phyloP scores from a whole-genome alignment of 1,284 basidiomycete species.

The Quambalaria eucalypti region DNA sequence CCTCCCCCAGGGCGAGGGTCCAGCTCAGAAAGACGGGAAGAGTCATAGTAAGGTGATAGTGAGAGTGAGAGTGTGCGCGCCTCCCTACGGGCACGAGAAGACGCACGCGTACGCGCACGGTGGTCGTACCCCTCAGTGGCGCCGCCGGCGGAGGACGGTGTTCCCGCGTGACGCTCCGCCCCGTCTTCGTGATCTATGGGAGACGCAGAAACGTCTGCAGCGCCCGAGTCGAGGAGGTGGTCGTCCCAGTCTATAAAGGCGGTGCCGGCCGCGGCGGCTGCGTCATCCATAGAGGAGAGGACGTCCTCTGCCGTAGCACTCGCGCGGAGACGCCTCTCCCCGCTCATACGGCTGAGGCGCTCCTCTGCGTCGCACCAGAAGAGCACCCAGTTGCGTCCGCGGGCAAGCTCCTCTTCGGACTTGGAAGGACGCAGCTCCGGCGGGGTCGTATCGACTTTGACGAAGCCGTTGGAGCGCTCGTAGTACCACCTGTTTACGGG shows the following conservation, averaged over 20 bases:
- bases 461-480: constrained; percentile 83
- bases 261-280: constrained; percentile 1
- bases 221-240: not conserved
- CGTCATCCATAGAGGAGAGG: constrained; percentile 1
- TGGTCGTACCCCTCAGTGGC: not conserved
- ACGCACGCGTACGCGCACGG: not conserved
- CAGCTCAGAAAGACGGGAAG: not conserved
- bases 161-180: constrained; percentile 1
- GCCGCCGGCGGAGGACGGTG: not conserved
- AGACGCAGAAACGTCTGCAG: not conserved
- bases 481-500: constrained; percentile 99
- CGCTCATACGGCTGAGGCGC: constrained; percentile 47
- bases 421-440: constrained; percentile 6
- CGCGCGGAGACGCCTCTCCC: constrained; percentile 23
- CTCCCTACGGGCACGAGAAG: no score
- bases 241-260: not conserved
- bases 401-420: constrained; percentile 49
- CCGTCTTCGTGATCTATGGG: constrained; percentile 3
- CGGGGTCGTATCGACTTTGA: constrained; percentile 55
- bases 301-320: constrained; percentile 12
- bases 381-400: constrained; percentile 60
- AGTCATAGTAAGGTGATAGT: not conserved
- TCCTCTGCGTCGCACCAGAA: constrained; percentile 99
- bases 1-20: constrained; percentile 4
- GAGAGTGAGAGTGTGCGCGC: no score